Percentiles rank a stretch among this genome's conserved stretches.
Evolutionary conservation across 805 yeast genomes (phyloP).

Genomic region (Saccharomycopsis schoenii): DNA sequence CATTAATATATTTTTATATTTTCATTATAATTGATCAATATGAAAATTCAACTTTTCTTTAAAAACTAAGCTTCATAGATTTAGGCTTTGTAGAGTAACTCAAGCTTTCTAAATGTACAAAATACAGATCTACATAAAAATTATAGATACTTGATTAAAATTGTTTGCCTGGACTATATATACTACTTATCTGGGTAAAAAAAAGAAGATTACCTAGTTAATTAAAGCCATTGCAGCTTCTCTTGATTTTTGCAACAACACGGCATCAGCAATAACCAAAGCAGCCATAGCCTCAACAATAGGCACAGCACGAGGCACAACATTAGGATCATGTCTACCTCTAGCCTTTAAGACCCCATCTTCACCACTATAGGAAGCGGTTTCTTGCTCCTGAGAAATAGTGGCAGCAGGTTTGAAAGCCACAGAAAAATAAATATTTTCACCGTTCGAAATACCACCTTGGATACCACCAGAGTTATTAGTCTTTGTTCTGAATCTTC

Average conservation of each 20-base stretch:
- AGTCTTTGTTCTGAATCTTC: constrained; percentile 72
- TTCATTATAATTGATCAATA: too few species aligned
- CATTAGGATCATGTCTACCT: constrained; percentile 98
- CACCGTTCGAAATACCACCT: constrained; percentile 97
- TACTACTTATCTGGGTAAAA: background rate
- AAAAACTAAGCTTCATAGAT: too few species aligned
- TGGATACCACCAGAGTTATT: constrained; percentile 96
- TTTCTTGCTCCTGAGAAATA: constrained; percentile 83
- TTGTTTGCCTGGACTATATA: background rate
- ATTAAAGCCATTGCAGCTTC: constrained; percentile 34
- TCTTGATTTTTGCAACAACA: constrained; percentile 79
- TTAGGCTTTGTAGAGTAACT: too few species aligned
- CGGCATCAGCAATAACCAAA: constrained; percentile 79
- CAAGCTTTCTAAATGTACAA: too few species aligned
- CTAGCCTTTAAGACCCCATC: constrained; percentile 86
- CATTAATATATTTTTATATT: too few species aligned
- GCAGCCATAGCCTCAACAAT: constrained; percentile 98
- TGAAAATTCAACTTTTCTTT: too few species aligned
- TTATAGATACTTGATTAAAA: background rate
- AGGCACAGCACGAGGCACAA: constrained; percentile 97
- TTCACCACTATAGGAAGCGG: constrained; percentile 82
- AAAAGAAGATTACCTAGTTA: background rate
- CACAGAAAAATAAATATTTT: constrained; percentile 83
- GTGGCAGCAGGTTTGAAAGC: constrained; percentile 99
- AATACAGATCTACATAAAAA: too few species aligned